Evolutionary conservation across 2,329 filamentous ascomycete species (phyloP).

Genomic region (Penicillium sp.): DNA sequence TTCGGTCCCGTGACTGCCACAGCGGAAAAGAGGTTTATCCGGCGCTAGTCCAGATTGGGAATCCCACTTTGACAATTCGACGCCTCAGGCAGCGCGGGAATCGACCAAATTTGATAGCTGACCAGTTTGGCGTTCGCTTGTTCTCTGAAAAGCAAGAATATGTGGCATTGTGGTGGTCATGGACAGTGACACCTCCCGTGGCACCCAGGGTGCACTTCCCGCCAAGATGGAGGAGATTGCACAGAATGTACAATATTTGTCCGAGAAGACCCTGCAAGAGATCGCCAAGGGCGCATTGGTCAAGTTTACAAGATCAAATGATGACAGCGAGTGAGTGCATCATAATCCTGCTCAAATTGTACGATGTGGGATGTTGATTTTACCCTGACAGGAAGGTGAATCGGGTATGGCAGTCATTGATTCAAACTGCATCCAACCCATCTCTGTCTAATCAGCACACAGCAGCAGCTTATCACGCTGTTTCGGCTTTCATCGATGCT

Average conservation of each 20-base stretch:
- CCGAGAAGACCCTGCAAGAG: slow-evolving; percentile 31
- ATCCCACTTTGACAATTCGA: slow-evolving; percentile 27
- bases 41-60: slow-evolving; percentile 24
- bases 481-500: slow-evolving; percentile 43
- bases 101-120: slow-evolving; percentile 16
- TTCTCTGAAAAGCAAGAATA: slow-evolving; percentile 7
- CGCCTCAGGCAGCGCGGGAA: slow-evolving; percentile 28
- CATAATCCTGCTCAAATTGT: background rate
- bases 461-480: slow-evolving; percentile 42
- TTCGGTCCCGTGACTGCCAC: slow-evolving; percentile 36
- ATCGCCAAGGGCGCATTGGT: slow-evolving; percentile 36
- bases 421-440: slow-evolving; percentile 39
- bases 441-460: slow-evolving; percentile 40
- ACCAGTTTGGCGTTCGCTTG: slow-evolving; percentile 1
- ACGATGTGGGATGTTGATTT: slow-evolving; percentile 4
- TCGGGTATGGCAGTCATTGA: slow-evolving; percentile 38
- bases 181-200: slow-evolving; percentile 17
- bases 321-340: slow-evolving; percentile 31
- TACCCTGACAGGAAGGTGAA: slow-evolving; percentile 27
- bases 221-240: slow-evolving; percentile 32
- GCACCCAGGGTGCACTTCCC: slow-evolving; percentile 10
- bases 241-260: slow-evolving; percentile 33
- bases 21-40: slow-evolving; percentile 23
- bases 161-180: slow-evolving; percentile 20
- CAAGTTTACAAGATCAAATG: slow-evolving; percentile 30